These are phyloP conservation scores for Aureobasidium sp. DNA, from an alignment of 2,329 filamentous ascomycete genomes.

Conservation along the genomic window DNA sequence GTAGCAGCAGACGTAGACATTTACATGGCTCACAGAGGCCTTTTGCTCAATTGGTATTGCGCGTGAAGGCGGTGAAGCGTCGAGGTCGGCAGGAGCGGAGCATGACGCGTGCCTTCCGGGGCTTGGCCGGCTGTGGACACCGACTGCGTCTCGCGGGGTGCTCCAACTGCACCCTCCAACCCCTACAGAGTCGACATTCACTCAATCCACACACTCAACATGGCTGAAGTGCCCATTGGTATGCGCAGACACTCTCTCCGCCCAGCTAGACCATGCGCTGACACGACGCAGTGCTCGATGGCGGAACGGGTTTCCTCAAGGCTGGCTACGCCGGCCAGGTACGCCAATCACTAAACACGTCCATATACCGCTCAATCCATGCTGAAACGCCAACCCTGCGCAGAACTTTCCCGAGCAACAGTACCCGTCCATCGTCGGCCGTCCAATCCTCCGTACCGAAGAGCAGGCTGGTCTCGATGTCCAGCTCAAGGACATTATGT, in stretches of 20 bases:
- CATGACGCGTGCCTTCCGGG: slow-evolving; percentile 14
- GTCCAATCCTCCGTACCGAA: slow-evolving; percentile 93
- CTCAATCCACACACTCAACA: slow-evolving; percentile 23
- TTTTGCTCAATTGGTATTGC: not conserved
- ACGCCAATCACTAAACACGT: slow-evolving; percentile 23
- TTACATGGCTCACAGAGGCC: not conserved
- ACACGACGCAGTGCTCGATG: slow-evolving; percentile 75
- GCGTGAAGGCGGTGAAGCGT: not conserved
- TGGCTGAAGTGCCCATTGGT: slow-evolving; percentile 47
- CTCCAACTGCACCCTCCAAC: too few species aligned
- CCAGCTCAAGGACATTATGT: slow-evolving; percentile 97
- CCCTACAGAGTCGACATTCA: not conserved
- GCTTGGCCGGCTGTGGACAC: slow-evolving; percentile 8
- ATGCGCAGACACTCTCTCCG: slow-evolving; percentile 19
- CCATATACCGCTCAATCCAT: not conserved
- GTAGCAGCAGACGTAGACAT: not conserved
- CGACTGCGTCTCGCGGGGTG: slow-evolving; percentile 8
- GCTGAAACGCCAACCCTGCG: not conserved
- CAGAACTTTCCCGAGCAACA: slow-evolving; percentile 99
- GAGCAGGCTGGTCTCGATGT: slow-evolving; percentile 65
- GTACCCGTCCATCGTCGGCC: slow-evolving; percentile 95
- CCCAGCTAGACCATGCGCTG: slow-evolving; percentile 20
- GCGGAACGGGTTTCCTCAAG: slow-evolving; percentile 99
- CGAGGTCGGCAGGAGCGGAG: not conserved
- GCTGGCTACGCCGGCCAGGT: slow-evolving; percentile 94